phyloP scores from a whole-genome alignment of 2,329 filamentous ascomycete genomes.

The Neonectria coccinea region DNA sequence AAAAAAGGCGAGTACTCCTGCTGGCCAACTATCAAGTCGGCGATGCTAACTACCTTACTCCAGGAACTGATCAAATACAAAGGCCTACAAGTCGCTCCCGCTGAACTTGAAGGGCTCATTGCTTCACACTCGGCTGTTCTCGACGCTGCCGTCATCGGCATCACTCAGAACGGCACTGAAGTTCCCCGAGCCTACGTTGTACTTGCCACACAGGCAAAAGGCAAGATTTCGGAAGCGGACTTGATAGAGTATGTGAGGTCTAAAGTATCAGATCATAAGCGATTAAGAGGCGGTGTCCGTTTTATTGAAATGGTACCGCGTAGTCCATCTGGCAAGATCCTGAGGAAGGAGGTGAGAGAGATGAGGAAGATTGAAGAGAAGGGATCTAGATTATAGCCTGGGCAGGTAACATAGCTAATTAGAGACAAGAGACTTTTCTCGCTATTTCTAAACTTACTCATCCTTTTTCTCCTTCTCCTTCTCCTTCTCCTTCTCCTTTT shows the following conservation, averaged over 20 bases:
- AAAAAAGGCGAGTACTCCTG: constrained; percentile 65
- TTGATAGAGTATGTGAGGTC: constrained; percentile 43
- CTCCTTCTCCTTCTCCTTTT: not conserved
- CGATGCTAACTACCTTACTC: not conserved
- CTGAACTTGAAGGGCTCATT: constrained; percentile 68
- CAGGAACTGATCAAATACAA: constrained; percentile 70
- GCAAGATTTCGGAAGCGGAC: constrained; percentile 42
- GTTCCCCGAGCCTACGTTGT: constrained; percentile 61
- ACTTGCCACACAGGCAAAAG: constrained; percentile 36
- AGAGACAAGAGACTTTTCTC: not conserved
- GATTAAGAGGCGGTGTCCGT: constrained; percentile 74
- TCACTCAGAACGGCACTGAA: constrained; percentile 59
- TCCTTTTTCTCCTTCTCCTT: not conserved
- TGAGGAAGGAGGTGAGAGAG: constrained; percentile 54
- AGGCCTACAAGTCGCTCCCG: constrained; percentile 74
- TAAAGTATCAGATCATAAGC: constrained; percentile 67
- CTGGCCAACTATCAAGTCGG: not conserved
- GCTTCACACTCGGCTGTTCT: constrained; percentile 55
- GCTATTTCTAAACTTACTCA: not conserved
- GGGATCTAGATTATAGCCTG: not conserved
- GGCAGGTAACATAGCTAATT: not conserved
- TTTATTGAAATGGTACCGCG: constrained; percentile 77
- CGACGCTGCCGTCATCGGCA: constrained; percentile 72
- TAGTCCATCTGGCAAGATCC: constrained; percentile 66
- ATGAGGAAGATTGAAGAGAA: constrained; percentile 45